Conservation (phyloP, 352 stramenopile species). For the Elongisporangium prolatum region DNA sequence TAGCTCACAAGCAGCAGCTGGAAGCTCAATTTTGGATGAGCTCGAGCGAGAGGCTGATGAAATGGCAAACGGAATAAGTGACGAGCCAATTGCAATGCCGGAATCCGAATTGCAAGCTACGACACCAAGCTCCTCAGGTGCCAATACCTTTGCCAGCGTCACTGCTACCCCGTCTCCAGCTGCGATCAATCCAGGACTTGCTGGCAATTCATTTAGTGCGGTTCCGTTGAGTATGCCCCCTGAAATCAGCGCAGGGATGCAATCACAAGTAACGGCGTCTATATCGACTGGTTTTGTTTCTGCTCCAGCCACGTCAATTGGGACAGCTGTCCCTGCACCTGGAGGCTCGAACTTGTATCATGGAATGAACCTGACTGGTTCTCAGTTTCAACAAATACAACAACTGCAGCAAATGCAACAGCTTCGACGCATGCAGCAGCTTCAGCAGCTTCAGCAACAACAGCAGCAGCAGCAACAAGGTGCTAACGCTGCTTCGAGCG, state of each 20-base stretch:
- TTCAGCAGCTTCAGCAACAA: conserved; percentile 68
- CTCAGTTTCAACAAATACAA: conserved; percentile 82
- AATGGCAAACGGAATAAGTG: conserved; percentile 80
- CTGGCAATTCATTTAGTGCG: conserved; percentile 35
- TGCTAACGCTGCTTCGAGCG: background rate
- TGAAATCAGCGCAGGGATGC: conserved; percentile 47
- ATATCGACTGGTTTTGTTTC: conserved; percentile 28
- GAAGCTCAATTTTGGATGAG: conserved; percentile 82
- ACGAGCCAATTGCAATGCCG: conserved; percentile 80
- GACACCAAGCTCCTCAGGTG: background rate
- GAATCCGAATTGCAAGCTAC: conserved; percentile 63
- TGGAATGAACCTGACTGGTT: conserved; percentile 69
- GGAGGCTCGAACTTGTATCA: conserved; percentile 56
- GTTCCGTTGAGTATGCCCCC: conserved; percentile 69
- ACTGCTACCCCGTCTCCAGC: conserved; percentile 25
- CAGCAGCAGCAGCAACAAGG: conserved; percentile 21
- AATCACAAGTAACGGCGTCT: conserved; percentile 19
- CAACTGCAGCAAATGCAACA: conserved; percentile 87
- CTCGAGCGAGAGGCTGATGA: conserved; percentile 82
- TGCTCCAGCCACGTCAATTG: conserved; percentile 26
- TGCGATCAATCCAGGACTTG: conserved; percentile 11
- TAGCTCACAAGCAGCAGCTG: conserved; percentile 10
- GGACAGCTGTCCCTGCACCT: conserved; percentile 19
- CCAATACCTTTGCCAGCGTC: conserved; percentile 8
- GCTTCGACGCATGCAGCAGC: conserved; percentile 70